Base-by-base conservation (phyloP, 495 filamentous ascomycete species). In the Viridothelium virens region DNA sequence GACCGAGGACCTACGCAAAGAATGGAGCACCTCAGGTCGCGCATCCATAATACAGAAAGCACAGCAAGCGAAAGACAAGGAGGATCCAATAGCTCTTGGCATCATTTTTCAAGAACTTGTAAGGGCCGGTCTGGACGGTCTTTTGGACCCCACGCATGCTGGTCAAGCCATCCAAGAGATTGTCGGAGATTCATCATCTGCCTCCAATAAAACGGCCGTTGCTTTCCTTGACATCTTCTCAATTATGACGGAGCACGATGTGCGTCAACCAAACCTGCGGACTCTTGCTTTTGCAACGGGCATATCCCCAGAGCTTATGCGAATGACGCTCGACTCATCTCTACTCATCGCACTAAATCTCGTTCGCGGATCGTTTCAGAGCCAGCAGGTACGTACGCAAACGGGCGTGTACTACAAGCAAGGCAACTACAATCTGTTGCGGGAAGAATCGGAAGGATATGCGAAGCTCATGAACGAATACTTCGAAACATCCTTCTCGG, bases 391-490 rank as follows among this genome's bases (percentile, higher is more conserved):
- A 68, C 87, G 92, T 63, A 91, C 95, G 69, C 87, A 91, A 63
- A 99, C 95, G 7, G 91, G 94, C 70, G 77, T 93, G 18, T 84
- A 97, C 2, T 99, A 99, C 72, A 88, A 91, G 56, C 95, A 97
- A 74, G 90, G 91, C 1, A 97, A 95, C 73, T 96, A 96, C 79
- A 99, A 99, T 71, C 80, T 99, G 2, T 79, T 99, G 18, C 85
- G 95, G 38, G 95, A 99, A 79, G 95, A 99, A 76, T 89, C 91
- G 0, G 95, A 99, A 76, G 95, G 95, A 38, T 99, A 92, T 72
- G 88, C 84, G 16, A 96, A 96, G 76, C 82, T 96, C 25, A 79
- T 92, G 10, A 94, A 91, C 0, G 91, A 96, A 73, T 86, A 94
- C 38, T 96, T 93, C 72, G 91, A 89, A 6, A 63, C 62, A 7